These are phyloP conservation scores for Leucaena leucocephala DNA, from an alignment of 306 rosid species.

Conservation along the genomic window DNA sequence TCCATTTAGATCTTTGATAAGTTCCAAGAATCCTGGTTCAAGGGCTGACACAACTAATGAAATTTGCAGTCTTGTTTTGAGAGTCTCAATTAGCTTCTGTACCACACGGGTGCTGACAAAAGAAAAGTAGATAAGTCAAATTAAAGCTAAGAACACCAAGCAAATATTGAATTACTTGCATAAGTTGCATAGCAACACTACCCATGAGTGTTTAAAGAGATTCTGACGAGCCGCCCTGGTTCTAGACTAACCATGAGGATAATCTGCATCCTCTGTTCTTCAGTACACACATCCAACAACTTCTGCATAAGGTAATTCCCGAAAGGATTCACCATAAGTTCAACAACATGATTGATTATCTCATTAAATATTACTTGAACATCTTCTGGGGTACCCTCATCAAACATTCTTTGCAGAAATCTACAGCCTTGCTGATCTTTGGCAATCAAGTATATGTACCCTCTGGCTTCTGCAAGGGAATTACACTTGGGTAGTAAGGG, in stretches of 20 bases:
- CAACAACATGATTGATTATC: slow-evolving; percentile 53
- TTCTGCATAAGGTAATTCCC: slow-evolving; percentile 68
- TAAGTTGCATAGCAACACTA: slow-evolving; percentile 32
- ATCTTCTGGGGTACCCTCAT: slow-evolving; percentile 47
- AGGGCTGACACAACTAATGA: slow-evolving; percentile 57
- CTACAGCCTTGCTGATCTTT: slow-evolving; percentile 66
- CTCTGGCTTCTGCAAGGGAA: slow-evolving; percentile 49
- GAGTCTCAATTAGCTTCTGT: slow-evolving; percentile 72
- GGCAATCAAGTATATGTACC: slow-evolving; percentile 47
- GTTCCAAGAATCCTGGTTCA: slow-evolving; percentile 64
- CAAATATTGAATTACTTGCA: slow-evolving; percentile 27
- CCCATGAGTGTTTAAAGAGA: slow-evolving; percentile 69
- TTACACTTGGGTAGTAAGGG: slow-evolving; percentile 37
- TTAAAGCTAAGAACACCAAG: neutral
- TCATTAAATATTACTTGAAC: slow-evolving; percentile 53
- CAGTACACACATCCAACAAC: slow-evolving; percentile 61
- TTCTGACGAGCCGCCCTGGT: slow-evolving; percentile 55
- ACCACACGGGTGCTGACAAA: slow-evolving; percentile 69
- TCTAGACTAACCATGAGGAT: slow-evolving; percentile 46
- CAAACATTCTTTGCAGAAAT: slow-evolving; percentile 49
- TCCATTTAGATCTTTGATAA: slow-evolving; percentile 68
- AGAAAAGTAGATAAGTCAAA: slow-evolving; percentile 17
- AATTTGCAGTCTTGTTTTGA: slow-evolving; percentile 57
- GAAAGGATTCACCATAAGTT: slow-evolving; percentile 64
- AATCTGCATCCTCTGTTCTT: slow-evolving; percentile 56